Evolutionary conservation across 2,329 filamentous ascomycete species (phyloP), one percentile per base, ranked within the genome.

Genomic region (Cytospora chrysosperma): DNA sequence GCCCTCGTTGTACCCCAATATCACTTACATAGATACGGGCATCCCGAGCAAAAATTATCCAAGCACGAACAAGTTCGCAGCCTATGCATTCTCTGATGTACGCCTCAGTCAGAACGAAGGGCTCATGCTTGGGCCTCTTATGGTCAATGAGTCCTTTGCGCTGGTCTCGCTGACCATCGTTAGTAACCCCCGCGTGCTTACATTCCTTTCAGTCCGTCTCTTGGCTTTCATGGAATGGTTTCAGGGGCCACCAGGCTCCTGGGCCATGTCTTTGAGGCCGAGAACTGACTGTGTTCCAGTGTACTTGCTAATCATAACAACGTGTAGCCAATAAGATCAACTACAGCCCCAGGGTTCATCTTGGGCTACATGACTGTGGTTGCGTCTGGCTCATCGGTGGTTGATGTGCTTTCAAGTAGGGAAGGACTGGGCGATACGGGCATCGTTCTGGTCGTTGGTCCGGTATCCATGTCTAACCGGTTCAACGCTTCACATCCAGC

Each of bases 331-430:
- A 86, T 97, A 59, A 83, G 91, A 65, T 87, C 89, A 72, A 90
- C 88, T 68, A 81, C 81, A 2, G 82, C 83, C 2, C 73, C 76
- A 50, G 78, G 77, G 4, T 87, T 89, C 66, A 84, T 94, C 0
- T 80, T 97, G 6, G 93, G 92, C 1, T 97, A 92, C 79, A 84
- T 97, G 78, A 96, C 92, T 1, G 78, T 94, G 2, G 80, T 96
- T n/a, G 83, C 90, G 61, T 85, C 90, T 62, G 88, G 88, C 1
- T 77, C 78, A 4, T 81, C 89, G 1, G 79, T 95, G 4, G 78
- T 87, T n/a, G 75, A 81, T 52, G 82, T 92, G 1, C 78, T 88
- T 28, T 75, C 78, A 21, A 89, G 88, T 1, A 77, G 80, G 2
- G 90, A 93, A 73, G 92, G 91, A 1, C 72, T 96, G 10, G 90